Evolutionary conservation across 2,329 filamentous ascomycete genomes (phyloP).

Genomic region (Fusarium bactridioides): DNA sequence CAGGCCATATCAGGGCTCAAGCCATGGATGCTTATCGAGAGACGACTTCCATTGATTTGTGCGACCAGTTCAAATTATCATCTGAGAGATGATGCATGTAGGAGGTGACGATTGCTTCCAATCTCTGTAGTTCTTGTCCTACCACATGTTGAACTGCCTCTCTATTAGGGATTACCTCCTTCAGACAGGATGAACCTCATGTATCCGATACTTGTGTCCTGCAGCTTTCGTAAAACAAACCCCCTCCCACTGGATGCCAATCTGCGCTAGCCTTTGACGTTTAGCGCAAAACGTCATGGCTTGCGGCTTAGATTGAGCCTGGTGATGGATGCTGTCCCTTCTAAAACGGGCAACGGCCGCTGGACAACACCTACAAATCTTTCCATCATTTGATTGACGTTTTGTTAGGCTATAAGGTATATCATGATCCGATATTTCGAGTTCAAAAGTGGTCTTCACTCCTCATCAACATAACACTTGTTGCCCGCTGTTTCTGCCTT

Average conservation of each 20-base stretch:
- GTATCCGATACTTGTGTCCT: slow-evolving; percentile 27
- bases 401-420: background rate
- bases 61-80: background rate
- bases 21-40: slow-evolving; percentile 15
- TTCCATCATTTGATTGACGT: background rate
- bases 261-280: slow-evolving; percentile 17
- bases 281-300: slow-evolving; percentile 32
- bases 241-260: background rate
- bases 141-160: background rate
- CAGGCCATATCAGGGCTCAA: slow-evolving; percentile 1
- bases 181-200: background rate
- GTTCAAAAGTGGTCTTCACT: background rate
- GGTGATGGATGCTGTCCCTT: slow-evolving; percentile 19
- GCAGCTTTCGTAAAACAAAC: slow-evolving; percentile 36
- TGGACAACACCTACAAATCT: background rate
- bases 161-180: background rate
- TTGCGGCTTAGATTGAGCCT: slow-evolving; percentile 32
- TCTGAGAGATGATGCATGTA: background rate
- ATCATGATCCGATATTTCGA: background rate
- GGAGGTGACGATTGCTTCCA: background rate
- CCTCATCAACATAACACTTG: background rate
- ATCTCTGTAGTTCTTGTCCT: background rate
- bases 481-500: background rate
- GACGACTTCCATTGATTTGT: background rate
- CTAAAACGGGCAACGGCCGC: slow-evolving; percentile 20